phyloP scores from a whole-genome alignment of 306 rosid species.

The Pachyrhizus erosus region DNA sequence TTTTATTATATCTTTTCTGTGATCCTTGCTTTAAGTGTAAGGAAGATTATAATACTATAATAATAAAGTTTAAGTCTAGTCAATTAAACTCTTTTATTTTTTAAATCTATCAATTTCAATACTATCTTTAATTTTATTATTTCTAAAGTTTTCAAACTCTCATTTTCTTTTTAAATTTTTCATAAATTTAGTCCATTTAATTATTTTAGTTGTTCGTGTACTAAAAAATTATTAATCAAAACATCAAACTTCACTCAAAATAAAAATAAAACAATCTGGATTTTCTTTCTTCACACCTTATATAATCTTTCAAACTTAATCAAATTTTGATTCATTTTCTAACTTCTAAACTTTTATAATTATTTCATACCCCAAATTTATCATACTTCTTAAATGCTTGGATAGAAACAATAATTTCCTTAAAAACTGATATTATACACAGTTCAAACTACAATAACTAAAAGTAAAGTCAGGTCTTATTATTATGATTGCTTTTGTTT shows the following conservation, averaged over 20 bases:
- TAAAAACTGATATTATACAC: neutral
- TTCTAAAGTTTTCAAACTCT: neutral
- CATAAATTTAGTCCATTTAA: neutral
- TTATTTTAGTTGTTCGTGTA: neutral
- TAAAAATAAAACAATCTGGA: neutral
- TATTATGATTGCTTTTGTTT: neutral
- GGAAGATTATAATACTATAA: neutral
- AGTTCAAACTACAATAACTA: neutral
- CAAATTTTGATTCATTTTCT: neutral
- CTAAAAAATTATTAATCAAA: neutral
- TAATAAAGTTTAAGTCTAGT: neutral
- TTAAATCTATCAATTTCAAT: neutral
- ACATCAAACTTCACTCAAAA: neutral
- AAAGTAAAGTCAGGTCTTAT: neutral
- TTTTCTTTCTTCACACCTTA: neutral
- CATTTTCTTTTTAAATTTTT: neutral
- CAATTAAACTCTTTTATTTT: neutral
- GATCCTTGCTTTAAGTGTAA: conserved; percentile 40
- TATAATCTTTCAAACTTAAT: neutral
- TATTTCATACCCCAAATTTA: neutral
- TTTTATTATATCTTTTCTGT: neutral
- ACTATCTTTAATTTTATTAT: neutral
- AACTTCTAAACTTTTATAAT: neutral
- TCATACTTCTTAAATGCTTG: neutral
- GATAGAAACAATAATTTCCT: neutral